Conservation (phyloP, 148 eudicot genomes). For the Fagopyrum esculentum region DNA sequence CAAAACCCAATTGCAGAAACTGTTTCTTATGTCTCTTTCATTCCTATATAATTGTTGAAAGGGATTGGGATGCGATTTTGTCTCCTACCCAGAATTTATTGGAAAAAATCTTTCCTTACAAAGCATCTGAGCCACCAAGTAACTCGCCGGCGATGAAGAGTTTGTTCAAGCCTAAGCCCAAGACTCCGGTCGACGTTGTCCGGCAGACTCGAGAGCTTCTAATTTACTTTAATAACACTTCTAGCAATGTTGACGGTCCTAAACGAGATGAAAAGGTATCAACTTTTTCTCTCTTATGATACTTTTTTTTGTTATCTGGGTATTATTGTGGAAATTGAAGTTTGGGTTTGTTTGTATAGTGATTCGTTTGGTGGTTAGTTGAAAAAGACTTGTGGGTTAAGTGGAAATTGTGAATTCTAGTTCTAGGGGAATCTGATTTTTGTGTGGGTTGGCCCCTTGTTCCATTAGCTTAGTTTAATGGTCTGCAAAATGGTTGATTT, state of each 20-base stretch:
- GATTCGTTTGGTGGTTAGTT: background rate
- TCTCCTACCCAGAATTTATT: conserved; percentile 7
- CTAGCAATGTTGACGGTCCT: conserved; percentile 8
- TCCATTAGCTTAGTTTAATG: background rate
- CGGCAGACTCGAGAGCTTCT: conserved; percentile 14
- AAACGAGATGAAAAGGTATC: conserved; percentile 19
- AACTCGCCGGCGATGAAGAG: conserved; percentile 4
- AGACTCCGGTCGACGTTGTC: conserved; percentile 18
- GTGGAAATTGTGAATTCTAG: background rate
- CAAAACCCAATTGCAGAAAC: background rate
- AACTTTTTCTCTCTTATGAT: background rate
- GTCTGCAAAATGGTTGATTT: too few relatives aligned
- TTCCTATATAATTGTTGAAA: background rate
- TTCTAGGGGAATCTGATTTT: background rate
- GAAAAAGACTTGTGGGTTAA: background rate
- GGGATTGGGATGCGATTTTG: background rate
- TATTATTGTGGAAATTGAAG: background rate
- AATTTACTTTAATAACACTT: background rate
- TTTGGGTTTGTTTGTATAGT: background rate
- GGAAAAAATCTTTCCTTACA: background rate
- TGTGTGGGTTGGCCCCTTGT: background rate
- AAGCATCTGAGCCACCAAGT: background rate
- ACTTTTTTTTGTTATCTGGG: background rate
- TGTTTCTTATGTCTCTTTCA: background rate
- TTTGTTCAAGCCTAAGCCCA: conserved; percentile 19